A percentile compares a stretch with the other conserved stretches of the same genome.
Evolutionary conservation across 1,284 basidiomycete species (phyloP).

Genomic region (Austroboletus novae-zelandiae): DNA sequence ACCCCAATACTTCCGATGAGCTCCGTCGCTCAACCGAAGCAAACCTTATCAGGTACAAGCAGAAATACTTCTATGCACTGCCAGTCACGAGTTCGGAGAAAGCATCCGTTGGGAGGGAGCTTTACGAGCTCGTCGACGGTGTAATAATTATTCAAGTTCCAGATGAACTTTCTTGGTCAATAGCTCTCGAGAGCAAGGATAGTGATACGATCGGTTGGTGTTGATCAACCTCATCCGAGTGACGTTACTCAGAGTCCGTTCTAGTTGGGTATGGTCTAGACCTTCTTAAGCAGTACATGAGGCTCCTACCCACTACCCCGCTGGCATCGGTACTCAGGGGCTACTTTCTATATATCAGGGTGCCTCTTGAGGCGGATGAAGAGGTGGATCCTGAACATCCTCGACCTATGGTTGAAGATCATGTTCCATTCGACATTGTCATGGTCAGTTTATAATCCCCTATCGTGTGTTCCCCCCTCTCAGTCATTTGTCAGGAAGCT

Average conservation of each 20-base stretch:
- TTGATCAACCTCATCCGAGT: not conserved
- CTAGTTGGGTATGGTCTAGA: slow-evolving; percentile 64
- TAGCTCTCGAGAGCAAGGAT: slow-evolving; percentile 79
- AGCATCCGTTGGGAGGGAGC: slow-evolving; percentile 49
- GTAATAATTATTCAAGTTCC: slow-evolving; percentile 72
- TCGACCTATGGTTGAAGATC: slow-evolving; percentile 35
- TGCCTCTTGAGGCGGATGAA: slow-evolving; percentile 46
- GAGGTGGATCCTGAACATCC: slow-evolving; percentile 36
- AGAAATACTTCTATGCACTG: slow-evolving; percentile 55
- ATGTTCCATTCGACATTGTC: slow-evolving; percentile 50
- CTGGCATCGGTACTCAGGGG: slow-evolving; percentile 62
- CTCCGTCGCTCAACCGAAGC: slow-evolving; percentile 67
- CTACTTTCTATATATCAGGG: slow-evolving; percentile 66
- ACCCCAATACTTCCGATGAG: slow-evolving; percentile 73
- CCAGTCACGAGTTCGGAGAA: slow-evolving; percentile 51
- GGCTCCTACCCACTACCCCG: slow-evolving; percentile 63
- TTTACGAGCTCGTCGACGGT: slow-evolving; percentile 70
- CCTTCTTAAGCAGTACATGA: slow-evolving; percentile 63
- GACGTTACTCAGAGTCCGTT: not conserved
- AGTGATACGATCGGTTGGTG: slow-evolving; percentile 63
- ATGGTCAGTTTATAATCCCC: slow-evolving; percentile 40
- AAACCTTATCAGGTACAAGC: slow-evolving; percentile 65
- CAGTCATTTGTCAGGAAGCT: slow-evolving; percentile 48
- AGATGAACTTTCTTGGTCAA: slow-evolving; percentile 77
- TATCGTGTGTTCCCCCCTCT: not conserved